Conservation (phyloP, 2,329 filamentous ascomycete genomes). For the Fusarium praegraminearum region DNA sequence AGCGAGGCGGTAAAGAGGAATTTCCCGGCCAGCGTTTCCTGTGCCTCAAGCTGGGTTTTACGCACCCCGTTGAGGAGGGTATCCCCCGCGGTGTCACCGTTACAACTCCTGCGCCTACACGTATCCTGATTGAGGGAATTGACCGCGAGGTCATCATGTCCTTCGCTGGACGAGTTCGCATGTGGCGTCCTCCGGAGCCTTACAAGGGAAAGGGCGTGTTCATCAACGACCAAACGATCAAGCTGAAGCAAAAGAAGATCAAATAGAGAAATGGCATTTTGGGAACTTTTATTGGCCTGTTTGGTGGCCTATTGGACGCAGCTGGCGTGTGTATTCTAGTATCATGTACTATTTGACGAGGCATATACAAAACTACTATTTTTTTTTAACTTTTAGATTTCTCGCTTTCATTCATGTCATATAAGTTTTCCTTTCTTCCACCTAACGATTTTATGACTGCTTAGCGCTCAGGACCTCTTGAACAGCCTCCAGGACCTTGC, state of each 20-base stretch:
- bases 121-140: constrained; percentile 88
- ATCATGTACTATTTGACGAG: constrained; percentile 50
- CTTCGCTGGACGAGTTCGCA: constrained; percentile 88
- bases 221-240: constrained; percentile 97
- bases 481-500: constrained; percentile 81
- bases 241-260: constrained; percentile 97
- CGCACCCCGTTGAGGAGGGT: constrained; percentile 91
- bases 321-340: constrained; percentile 49
- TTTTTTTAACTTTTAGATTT: constrained; percentile 38
- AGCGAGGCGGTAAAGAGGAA: constrained; percentile 77
- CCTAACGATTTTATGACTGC: constrained; percentile 35
- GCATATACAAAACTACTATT: constrained; percentile 48
- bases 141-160: constrained; percentile 89
- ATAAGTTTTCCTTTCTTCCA: neutral
- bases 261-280: constrained; percentile 67
- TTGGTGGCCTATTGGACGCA: constrained; percentile 40
- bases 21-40: constrained; percentile 90
- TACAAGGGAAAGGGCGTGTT: constrained; percentile 99
- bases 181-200: constrained; percentile 92
- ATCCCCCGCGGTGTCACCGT: constrained; percentile 87
- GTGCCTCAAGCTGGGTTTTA: constrained; percentile 94
- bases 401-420: constrained; percentile 19
- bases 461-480: constrained; percentile 75
- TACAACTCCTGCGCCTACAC: constrained; percentile 88
- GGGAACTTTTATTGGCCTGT: constrained; percentile 7